Base-by-base conservation (phyloP, 352 stramenopile species). In the Globisporangium polare region DNA sequence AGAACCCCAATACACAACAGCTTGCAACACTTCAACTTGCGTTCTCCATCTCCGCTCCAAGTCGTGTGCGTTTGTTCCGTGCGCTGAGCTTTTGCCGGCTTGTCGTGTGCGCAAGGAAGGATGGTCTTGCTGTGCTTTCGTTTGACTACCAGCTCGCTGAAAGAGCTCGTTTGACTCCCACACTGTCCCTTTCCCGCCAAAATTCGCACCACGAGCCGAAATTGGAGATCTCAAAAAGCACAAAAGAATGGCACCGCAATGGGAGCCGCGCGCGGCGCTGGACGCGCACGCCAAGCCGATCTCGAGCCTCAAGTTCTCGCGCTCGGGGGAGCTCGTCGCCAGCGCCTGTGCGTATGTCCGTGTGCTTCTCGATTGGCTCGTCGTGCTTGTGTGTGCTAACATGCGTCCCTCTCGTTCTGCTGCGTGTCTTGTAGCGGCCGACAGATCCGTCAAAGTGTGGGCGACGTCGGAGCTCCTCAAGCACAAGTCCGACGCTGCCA, bases 391-490 rank as follows among this genome's bases (percentile, higher is more conserved):
- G 20, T 20, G n/a, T 43, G 37, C 15, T 46, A 46, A 46, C 7
- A 13, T n/a, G 37, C 4, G 13, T n/a, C 37, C 12, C 33, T 61
- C 43, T 46, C 41, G 6, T 22, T 46, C 15, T 46, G 41, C 22
- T 46, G 18, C 41, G 41, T 24, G 17, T 46, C 53, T 52, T 53
- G 39, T 63, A 94, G 86, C 84, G 20, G 86, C 88, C 39, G 88
- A 96, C 55, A 77, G 70, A 35, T 86, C 74, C 8, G 58, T 96
- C 54, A 89, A 90, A 62, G 74, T 96, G n/a, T 96, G 87, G 87
- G 54, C 69, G 6, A 73, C 74, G 2, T 56, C 62, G 7, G 60
- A 63, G 37, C 41, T 71, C 18, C 60, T 80, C 8, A 58, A 68
- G 29, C 46, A 43, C 15, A 39, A 35, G 31, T 7, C 22, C 18